Percentiles rank a stretch among this genome's conserved stretches.
Evolutionary conservation across 306 rosid genomes (phyloP).

Genomic region (Elaeagnus macrophylla): DNA sequence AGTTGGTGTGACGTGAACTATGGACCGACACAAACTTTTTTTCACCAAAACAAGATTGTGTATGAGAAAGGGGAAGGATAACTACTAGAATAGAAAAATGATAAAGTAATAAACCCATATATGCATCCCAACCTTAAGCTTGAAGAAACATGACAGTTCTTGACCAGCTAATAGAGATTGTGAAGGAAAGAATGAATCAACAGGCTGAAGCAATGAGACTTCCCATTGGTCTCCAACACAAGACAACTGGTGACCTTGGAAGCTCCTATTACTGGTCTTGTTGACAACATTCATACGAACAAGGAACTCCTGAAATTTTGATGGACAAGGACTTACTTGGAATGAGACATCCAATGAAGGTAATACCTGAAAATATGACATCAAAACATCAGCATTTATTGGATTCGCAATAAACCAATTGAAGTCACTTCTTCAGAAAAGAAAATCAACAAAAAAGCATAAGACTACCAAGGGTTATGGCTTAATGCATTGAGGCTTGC

Average conservation of each 20-base stretch:
- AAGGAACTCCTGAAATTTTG: slow-evolving; percentile 76
- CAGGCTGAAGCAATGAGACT: slow-evolving; percentile 71
- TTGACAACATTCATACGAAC: slow-evolving; percentile 80
- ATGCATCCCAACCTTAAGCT: slow-evolving; percentile 55
- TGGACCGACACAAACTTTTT: too few species aligned
- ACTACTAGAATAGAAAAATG: too few species aligned
- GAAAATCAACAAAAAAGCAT: background rate
- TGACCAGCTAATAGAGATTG: slow-evolving; percentile 69
- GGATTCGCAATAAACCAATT: slow-evolving; percentile 9
- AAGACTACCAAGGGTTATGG: background rate
- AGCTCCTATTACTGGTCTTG: slow-evolving; percentile 65
- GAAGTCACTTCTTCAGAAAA: background rate
- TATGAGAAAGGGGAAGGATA: too few species aligned
- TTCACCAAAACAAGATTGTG: too few species aligned
- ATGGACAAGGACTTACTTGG: slow-evolving; percentile 77
- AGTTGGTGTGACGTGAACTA: too few species aligned
- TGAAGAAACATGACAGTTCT: slow-evolving; percentile 81
- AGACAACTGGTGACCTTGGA: slow-evolving; percentile 76
- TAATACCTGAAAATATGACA: slow-evolving; percentile 44
- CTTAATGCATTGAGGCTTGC: too few species aligned
- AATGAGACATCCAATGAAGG: slow-evolving; percentile 85
- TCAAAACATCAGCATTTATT: slow-evolving; percentile 20
- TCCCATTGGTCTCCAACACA: slow-evolving; percentile 70
- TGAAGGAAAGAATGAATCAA: slow-evolving; percentile 60
- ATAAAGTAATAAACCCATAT: slow-evolving; percentile 6